phyloP scores from a whole-genome alignment of 1,284 basidiomycete genomes.

The Cerioporus squamosus region DNA sequence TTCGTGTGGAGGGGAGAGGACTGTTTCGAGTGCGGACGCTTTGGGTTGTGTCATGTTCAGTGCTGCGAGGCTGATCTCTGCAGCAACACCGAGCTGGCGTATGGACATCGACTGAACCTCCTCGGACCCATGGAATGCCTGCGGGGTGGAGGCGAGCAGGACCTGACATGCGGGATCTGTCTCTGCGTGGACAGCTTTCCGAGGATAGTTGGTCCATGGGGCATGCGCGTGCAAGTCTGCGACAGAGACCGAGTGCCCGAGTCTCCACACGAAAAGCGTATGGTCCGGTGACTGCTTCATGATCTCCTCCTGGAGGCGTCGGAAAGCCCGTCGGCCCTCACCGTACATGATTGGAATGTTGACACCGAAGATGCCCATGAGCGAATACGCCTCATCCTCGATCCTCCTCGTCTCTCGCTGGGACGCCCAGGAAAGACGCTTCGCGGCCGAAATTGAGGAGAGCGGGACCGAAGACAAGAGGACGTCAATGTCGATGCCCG shows the following conservation, averaged over 20 bases:
- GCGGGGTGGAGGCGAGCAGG: conserved; percentile 1
- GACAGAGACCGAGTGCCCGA: conserved; percentile 3
- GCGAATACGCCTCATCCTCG: conserved; percentile 14
- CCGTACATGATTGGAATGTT: conserved; percentile 10
- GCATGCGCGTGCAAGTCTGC: conserved; percentile 1
- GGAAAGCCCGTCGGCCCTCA: conserved; percentile 4
- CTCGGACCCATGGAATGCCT: not conserved
- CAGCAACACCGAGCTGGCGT: not conserved
- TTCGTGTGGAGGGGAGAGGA: not conserved
- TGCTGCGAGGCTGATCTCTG: conserved; percentile 4
- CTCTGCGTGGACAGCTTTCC: conserved; percentile 3
- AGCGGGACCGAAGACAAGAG: conserved; percentile 5
- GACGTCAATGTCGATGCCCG: conserved; percentile 7
- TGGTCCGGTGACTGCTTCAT: conserved; percentile 12
- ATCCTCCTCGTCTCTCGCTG: conserved; percentile 2
- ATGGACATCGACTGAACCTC: conserved; percentile 2
- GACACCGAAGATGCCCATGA: conserved; percentile 10
- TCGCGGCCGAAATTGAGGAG: conserved; percentile 1
- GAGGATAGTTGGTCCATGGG: conserved; percentile 9
- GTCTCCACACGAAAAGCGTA: conserved; percentile 7
- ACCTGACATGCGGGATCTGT: conserved; percentile 1
- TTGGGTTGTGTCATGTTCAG: not conserved
- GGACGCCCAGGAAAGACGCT: conserved; percentile 8
- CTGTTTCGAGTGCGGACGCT: not conserved
- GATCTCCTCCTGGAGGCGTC: conserved; percentile 8